Base-by-base conservation (phyloP, 176 grass and related monocot genomes). In the Musa acuminata region DNA sequence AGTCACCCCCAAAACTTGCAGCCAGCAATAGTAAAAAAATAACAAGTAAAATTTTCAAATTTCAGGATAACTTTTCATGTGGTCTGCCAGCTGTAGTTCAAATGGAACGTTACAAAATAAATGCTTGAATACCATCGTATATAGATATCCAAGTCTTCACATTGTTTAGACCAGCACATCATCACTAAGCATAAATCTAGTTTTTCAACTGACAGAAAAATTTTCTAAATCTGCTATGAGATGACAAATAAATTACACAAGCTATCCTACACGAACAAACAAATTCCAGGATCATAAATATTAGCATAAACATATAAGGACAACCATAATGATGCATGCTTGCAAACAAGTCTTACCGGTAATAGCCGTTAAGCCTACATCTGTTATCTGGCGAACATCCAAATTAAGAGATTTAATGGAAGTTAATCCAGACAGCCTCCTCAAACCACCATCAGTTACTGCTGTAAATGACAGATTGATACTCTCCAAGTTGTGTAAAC, bases 381-480 rank as follows among this genome's bases (percentile, higher is more conserved):
- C 96, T 79, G 96, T 95, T 74, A 99, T 91, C 75, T 91, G 80
- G 64, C 75, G 82, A 84, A 86, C 88, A 78, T 99, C 96, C 64
- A 99, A 83, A 95, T 99, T 99, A 52, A 99, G 86, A 17, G 80
- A 89, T 84, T 75, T 89, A 9, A 99, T 72, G 14, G 82, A 87
- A 53, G 77, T 91, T 73, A 99, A 80, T 55, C 81, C 82, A 84
- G 88, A 81, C 76, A 99, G 73, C 77, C 86, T 99, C 82, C 86
- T 94, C 80, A 99, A 84, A 69, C 95, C 87, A 75, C 67, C 74
- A 55, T 95, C 96, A 14, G 76, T 89, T 81, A 95, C 81, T 77
- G 84, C 69, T 35, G 96, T 94, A 69, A 99, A 99, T 69, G 91
- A 99, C 58, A 99, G 79, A 84, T 95, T 95, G 62, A 99, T 81